These are phyloP conservation scores for Sanghuangporus sanghuang DNA, from an alignment of 1,284 basidiomycete genomes.

Conservation along the genomic window DNA sequence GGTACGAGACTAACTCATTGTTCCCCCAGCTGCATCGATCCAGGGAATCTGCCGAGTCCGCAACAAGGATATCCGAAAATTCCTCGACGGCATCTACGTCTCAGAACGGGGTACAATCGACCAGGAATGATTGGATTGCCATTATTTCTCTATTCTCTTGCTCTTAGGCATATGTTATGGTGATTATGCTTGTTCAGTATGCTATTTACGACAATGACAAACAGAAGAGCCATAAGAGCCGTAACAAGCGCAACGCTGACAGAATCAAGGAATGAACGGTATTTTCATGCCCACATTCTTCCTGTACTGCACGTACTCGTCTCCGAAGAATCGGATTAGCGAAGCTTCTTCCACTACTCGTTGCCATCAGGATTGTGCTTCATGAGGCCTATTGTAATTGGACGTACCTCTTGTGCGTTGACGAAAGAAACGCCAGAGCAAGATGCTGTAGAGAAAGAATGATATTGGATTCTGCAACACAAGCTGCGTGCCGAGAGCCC, in stretches of 20 bases:
- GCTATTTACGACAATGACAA: not conserved
- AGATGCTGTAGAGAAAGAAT: conserved; percentile 53
- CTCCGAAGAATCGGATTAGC: conserved; percentile 77
- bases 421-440: conserved; percentile 88
- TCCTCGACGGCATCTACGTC: conserved; percentile 90
- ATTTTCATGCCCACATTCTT: conserved; percentile 67
- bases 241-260: not conserved
- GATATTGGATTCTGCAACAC: conserved; percentile 84
- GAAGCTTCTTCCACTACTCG: conserved; percentile 65
- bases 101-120: conserved; percentile 73
- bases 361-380: not conserved
- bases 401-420: conserved; percentile 65
- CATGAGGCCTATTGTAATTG: not conserved
- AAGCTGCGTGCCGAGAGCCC: conserved; percentile 95
- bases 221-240: no score
- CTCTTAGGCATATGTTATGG: conserved; percentile 9
- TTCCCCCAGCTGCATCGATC: conserved; percentile 79
- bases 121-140: not conserved
- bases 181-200: conserved; percentile 5
- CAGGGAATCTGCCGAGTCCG: conserved; percentile 92
- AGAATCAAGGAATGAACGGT: conserved; percentile 53
- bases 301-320: conserved; percentile 70
- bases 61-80: conserved; percentile 98
- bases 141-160: not conserved
- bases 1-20: conserved; percentile 7